These are phyloP conservation scores for Davidsoniella virescens DNA, from an alignment of 2,329 filamentous ascomycete species.

Conservation along the genomic window DNA sequence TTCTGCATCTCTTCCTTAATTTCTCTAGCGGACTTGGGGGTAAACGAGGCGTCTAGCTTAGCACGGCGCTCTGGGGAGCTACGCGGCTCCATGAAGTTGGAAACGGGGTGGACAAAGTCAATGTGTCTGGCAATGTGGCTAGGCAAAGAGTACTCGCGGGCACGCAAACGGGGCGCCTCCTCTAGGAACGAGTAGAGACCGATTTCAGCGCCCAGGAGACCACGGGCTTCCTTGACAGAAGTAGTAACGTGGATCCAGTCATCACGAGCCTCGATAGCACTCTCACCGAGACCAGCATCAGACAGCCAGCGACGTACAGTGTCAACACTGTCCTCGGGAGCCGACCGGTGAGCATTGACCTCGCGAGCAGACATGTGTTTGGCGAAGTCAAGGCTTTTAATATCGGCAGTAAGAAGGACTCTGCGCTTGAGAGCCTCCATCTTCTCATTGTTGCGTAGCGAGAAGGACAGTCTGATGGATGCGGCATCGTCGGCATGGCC, in stretches of 20 bases:
- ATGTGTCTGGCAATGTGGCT: conserved; percentile 23
- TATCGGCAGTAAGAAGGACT: conserved; percentile 24
- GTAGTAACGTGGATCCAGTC: conserved; percentile 29
- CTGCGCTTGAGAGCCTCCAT: conserved; percentile 10
- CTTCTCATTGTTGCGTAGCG: conserved; percentile 12
- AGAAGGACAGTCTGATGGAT: conserved; percentile 11
- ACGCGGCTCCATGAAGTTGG: conserved; percentile 32
- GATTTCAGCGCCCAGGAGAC: conserved; percentile 23
- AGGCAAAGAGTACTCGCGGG: conserved; percentile 29
- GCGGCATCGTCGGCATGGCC: conserved; percentile 3
- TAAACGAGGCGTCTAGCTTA: conserved; percentile 15
- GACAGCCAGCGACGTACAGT: conserved; percentile 27
- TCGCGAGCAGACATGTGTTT: conserved; percentile 23
- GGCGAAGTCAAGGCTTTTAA: conserved; percentile 30
- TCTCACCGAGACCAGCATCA: conserved; percentile 21
- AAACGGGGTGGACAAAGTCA: conserved; percentile 31
- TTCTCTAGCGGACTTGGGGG: conserved; percentile 15
- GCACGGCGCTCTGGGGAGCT: background rate
- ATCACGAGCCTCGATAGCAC: conserved; percentile 18
- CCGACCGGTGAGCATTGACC: conserved; percentile 22
- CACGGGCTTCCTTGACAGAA: conserved; percentile 24
- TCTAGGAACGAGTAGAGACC: conserved; percentile 27
- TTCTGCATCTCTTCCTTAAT: conserved; percentile 10
- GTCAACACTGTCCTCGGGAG: conserved; percentile 20
- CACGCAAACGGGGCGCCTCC: conserved; percentile 25